Percentiles rank a stretch among this genome's conserved stretches.
Conservation (phyloP, 2,329 filamentous ascomycete species). For the Diaporthe ilicicola region DNA sequence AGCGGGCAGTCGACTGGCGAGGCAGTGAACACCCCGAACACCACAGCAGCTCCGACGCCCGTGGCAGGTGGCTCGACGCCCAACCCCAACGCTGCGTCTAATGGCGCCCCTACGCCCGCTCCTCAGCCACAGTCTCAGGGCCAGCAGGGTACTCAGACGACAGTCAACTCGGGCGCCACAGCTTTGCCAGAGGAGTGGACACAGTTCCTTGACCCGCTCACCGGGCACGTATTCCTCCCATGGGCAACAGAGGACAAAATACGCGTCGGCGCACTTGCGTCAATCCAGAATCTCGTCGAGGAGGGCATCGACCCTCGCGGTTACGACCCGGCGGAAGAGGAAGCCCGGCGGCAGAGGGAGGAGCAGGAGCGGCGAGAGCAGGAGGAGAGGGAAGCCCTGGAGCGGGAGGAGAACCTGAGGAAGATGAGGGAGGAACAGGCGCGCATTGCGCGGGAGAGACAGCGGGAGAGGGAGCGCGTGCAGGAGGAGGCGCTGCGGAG, state of each 20-base stretch:
- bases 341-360: conserved; percentile 57
- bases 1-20: conserved; percentile 41
- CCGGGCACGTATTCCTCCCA: conserved; percentile 72
- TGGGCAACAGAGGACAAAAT: conserved; percentile 81
- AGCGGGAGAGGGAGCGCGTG: conserved; percentile 55
- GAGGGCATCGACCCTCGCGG: conserved; percentile 68
- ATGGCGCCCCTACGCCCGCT: conserved; percentile 29
- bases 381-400: conserved; percentile 50
- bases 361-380: conserved; percentile 61
- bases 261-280: conserved; percentile 71
- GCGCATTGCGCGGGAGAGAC: conserved; percentile 53
- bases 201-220: conserved; percentile 63
- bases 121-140: conserved; percentile 25
- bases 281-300: conserved; percentile 69
- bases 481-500: conserved; percentile 49
- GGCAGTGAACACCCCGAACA: conserved; percentile 31
- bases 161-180: conserved; percentile 40
- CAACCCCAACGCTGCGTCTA: conserved; percentile 30
- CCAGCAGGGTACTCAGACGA: conserved; percentile 32
- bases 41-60: conserved; percentile 39
- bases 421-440: conserved; percentile 57
- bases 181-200: conserved; percentile 58
- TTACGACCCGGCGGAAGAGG: conserved; percentile 66
- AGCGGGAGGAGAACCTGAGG: conserved; percentile 46
- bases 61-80: conserved; percentile 33